Evolutionary conservation across 192 early-diverging fungal species (phyloP).

Genomic region (Coemansia sp.): DNA sequence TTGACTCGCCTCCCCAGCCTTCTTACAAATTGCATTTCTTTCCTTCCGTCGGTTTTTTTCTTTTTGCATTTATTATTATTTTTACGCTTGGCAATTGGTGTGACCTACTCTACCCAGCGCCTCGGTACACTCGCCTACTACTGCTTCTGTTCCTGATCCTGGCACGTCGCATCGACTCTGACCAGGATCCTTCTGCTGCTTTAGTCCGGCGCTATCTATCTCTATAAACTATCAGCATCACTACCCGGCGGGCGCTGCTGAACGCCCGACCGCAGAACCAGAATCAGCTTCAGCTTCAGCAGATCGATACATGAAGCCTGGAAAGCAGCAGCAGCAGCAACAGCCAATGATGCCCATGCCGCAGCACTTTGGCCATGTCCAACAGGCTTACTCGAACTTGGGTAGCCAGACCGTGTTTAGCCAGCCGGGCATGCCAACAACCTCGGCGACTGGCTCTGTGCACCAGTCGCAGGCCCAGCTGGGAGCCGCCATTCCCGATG

Average conservation of each 20-base stretch:
- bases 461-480: constrained; percentile 52
- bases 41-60: neutral
- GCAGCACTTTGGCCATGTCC: constrained; percentile 26
- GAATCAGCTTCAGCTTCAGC: constrained; percentile 5
- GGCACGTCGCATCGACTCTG: neutral
- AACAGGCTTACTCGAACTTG: constrained; percentile 53
- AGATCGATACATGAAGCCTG: constrained; percentile 24
- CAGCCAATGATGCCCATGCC: constrained; percentile 53
- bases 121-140: neutral
- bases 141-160: constrained; percentile 6
- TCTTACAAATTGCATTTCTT: neutral
- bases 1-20: neutral
- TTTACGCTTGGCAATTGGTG: neutral
- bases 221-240: neutral
- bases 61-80: constrained; percentile 4
- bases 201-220: neutral
- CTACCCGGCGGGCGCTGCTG: constrained; percentile 9
- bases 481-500: constrained; percentile 34
- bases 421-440: constrained; percentile 34
- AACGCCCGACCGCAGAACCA: constrained; percentile 9
- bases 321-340: constrained; percentile 35
- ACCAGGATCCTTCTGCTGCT: neutral
- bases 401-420: constrained; percentile 54
- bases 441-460: constrained; percentile 37
- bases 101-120: neutral